phyloP scores from a whole-genome alignment of 192 early-diverging fungal species.

The Backusella tarrabulga region DNA sequence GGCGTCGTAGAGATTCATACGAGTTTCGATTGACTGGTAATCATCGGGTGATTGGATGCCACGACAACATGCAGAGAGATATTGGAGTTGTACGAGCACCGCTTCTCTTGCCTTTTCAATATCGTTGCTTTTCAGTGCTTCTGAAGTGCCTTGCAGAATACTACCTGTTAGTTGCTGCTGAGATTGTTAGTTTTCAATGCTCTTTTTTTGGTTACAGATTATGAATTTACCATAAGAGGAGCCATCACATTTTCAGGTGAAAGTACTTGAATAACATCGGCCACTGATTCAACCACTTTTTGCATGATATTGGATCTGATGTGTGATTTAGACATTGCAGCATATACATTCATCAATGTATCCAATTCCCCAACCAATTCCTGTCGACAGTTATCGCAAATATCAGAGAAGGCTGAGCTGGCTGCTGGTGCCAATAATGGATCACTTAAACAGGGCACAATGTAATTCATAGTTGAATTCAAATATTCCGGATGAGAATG shows the following conservation, averaged over 20 bases:
- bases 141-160: constrained; percentile 22
- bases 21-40: constrained; percentile 24
- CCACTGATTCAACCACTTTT: constrained; percentile 45
- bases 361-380: constrained; percentile 58
- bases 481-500: constrained; percentile 60
- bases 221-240: constrained; percentile 38
- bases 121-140: constrained; percentile 18
- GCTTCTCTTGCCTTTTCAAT: constrained; percentile 26
- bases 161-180: constrained; percentile 18
- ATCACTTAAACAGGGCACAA: constrained; percentile 58
- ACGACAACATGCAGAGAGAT: constrained; percentile 48
- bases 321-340: constrained; percentile 45
- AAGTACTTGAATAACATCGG: constrained; percentile 43
- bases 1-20: constrained; percentile 26
- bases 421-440: constrained; percentile 57
- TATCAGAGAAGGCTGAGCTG: constrained; percentile 61
- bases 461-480: constrained; percentile 55
- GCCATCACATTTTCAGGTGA: constrained; percentile 35
- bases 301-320: constrained; percentile 34
- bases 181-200: neutral
- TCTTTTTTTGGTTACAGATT: neutral
- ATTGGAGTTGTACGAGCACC: constrained; percentile 45
- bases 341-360: constrained; percentile 58
- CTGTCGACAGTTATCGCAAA: constrained; percentile 71
- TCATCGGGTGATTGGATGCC: constrained; percentile 58